Conservation (phyloP, 495 filamentous ascomycete genomes). For the Trypethelium eluteriae region DNA sequence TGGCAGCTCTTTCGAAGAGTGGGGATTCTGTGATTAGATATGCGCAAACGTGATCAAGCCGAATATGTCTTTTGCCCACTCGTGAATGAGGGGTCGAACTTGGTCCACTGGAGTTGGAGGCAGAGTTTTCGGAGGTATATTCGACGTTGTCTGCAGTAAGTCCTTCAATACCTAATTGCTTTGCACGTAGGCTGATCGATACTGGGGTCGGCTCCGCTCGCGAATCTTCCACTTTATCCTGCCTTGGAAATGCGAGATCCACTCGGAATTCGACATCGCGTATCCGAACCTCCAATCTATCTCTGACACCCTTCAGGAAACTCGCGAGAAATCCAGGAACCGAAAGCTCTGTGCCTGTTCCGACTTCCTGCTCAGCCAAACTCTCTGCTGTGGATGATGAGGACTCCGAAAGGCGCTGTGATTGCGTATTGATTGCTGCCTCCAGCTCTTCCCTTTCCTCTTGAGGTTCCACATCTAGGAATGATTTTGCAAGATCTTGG, state of each 20-base stretch:
- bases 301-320: constrained; percentile 73
- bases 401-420: constrained; percentile 52
- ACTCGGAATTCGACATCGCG: constrained; percentile 48
- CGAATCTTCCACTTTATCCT: neutral
- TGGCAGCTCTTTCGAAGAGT: neutral
- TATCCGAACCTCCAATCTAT: constrained; percentile 67
- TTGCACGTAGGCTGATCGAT: neutral
- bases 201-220: neutral
- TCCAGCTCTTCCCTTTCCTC: constrained; percentile 70
- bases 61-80: constrained; percentile 6
- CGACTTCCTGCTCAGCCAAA: constrained; percentile 57
- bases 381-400: constrained; percentile 22
- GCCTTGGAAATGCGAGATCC: constrained; percentile 52
- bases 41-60: constrained; percentile 13
- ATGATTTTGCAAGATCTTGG: constrained; percentile 78
- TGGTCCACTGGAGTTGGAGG: neutral
- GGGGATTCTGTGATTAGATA: constrained; percentile 20
- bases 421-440: constrained; percentile 61
- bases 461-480: constrained; percentile 69
- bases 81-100: neutral
- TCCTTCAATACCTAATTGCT: constrained; percentile 3
- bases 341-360: constrained; percentile 63
- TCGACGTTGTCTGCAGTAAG: neutral
- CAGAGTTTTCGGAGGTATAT: neutral
- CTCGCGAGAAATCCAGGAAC: constrained; percentile 75